phyloP scores from a whole-genome alignment of 2,329 filamentous ascomycete species.

The Colletotrichum falcatum region DNA sequence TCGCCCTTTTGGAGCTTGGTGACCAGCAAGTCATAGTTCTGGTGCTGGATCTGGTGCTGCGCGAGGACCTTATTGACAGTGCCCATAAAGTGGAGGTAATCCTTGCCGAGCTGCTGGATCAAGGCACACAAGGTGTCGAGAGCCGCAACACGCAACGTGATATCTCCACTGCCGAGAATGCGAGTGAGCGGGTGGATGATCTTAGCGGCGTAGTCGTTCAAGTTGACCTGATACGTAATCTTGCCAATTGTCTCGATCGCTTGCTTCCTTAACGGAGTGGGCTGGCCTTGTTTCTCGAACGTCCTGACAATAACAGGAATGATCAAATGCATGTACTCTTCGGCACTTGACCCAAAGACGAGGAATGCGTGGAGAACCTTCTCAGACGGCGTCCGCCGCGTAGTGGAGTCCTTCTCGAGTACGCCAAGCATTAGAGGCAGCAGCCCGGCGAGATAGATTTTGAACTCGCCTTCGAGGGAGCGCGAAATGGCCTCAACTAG shows the following conservation, averaged over 20 bases:
- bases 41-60: constrained; percentile 84
- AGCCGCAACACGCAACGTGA: constrained; percentile 80
- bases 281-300: constrained; percentile 90
- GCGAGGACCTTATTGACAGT: constrained; percentile 91
- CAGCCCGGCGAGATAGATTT: constrained; percentile 90
- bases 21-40: constrained; percentile 92
- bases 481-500: constrained; percentile 94
- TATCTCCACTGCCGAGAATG: constrained; percentile 80
- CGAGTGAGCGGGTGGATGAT: constrained; percentile 95
- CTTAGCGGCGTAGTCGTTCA: constrained; percentile 95
- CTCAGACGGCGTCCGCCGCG: constrained; percentile 84
- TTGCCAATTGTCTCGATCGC: constrained; percentile 96
- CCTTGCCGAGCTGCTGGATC: constrained; percentile 94
- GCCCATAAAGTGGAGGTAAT: constrained; percentile 93
- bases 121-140: constrained; percentile 94
- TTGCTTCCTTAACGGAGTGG: constrained; percentile 81
- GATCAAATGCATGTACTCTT: constrained; percentile 99
- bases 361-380: constrained; percentile 94
- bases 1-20: constrained; percentile 95
- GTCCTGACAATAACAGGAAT: constrained; percentile 94
- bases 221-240: constrained; percentile 94
- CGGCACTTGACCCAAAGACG: constrained; percentile 93
- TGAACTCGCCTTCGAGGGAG: constrained; percentile 97
- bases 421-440: constrained; percentile 95
- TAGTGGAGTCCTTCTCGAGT: constrained; percentile 84